Evolutionary conservation across 2,329 filamentous ascomycete species (phyloP).

Genomic region (Ceratocystiopsis brevicomis): DNA sequence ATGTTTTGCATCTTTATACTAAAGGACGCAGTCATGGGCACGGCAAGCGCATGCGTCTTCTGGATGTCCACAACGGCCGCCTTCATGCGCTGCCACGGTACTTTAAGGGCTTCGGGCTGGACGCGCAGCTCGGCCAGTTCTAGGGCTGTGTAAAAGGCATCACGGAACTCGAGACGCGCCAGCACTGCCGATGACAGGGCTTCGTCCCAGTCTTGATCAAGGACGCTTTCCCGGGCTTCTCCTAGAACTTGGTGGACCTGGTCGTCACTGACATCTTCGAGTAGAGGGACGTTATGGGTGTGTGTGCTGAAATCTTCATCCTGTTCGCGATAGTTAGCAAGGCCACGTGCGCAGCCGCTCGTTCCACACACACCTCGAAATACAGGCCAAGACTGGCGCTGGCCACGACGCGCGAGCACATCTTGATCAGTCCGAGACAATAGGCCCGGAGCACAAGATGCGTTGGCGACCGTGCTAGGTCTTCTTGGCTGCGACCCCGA

Average conservation of each 20-base stretch:
- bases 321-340: conserved; percentile 20
- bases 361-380: conserved; percentile 48
- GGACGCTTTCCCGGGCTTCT: no score
- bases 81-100: conserved; percentile 32
- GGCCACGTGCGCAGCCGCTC: not conserved
- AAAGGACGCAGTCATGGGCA: conserved; percentile 57
- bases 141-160: conserved; percentile 38
- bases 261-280: conserved; percentile 41
- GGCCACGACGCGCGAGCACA: conserved; percentile 59
- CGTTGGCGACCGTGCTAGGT: not conserved
- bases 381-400: conserved; percentile 68
- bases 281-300: conserved; percentile 63
- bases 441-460: conserved; percentile 61
- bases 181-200: conserved; percentile 10
- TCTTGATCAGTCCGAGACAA: conserved; percentile 68
- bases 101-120: conserved; percentile 26
- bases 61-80: conserved; percentile 35
- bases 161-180: conserved; percentile 46
- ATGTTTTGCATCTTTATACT: conserved; percentile 81
- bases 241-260: conserved; percentile 35
- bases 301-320: conserved; percentile 96
- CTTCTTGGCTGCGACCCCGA: conserved; percentile 25
- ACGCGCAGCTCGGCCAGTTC: conserved; percentile 27
- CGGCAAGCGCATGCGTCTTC: conserved; percentile 41
- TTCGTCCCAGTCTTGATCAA: no score